Base-by-base conservation (phyloP, 768 basidiomycete genomes). In the Russula foetens region DNA sequence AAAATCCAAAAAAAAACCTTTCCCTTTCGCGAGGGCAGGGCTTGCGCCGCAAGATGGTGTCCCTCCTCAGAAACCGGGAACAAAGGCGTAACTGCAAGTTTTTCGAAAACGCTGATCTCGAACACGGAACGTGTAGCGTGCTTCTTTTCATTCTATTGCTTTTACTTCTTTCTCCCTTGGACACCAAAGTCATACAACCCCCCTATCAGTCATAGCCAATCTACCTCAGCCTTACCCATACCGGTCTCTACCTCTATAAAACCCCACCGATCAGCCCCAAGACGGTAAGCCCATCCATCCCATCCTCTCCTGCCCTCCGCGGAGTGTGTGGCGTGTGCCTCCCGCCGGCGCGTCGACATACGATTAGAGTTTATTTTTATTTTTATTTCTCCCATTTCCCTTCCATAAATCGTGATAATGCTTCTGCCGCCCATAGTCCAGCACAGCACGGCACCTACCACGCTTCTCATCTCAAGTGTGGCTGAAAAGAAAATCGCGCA, bases 181-280 rank as follows among this genome's bases (percentile, higher is more conserved):
- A 35, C 35, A 12, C 35, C 35, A 12, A 35, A 12, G 35, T 2
- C 14, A 5, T 12, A 2, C 6, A 35, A 35, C 15, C 14, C 43
- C 24, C 58, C 50, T 53, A 52, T 59, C 56, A 51, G 47, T 60
- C 56, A 23, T 43, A 58, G 61, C n/a, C 21, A 58, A 62, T 62
- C 61, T 53, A 14, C 50, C 60, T 48, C 43, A 38, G 7, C 28
- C 8, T 55, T 58, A 9, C 45, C 56, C 15, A 58, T 53, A 62
- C n/a, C 7, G 31, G 61, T 28, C n/a, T 48, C 14, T 17, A 23
- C 7, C n/a, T 4, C 26, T 58, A 53, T 62, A 49, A 58, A 58
- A 52, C 39, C 28, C 11, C 28, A 24, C 38, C 51, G 3, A 28
- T 23, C 45, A 31, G 5, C 56, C 61, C 56, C 24, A 62, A 62